These are phyloP conservation scores for Plasmodium relictum DNA, from an alignment of 169 alveolate species.

Conservation along the genomic window DNA sequence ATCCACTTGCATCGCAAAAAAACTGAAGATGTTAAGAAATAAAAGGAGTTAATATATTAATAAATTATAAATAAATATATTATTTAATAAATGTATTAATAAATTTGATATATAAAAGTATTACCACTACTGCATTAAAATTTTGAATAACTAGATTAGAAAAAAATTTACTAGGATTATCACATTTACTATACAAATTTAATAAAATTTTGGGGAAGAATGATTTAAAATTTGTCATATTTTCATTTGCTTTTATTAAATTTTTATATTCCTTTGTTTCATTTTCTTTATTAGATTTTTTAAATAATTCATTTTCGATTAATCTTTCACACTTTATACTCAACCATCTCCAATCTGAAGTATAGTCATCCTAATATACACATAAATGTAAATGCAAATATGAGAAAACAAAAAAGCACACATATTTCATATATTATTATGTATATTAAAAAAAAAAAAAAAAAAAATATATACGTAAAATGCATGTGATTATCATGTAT, in stretches of 20 bases:
- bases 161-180: constrained; percentile 35
- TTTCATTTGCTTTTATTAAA: constrained; percentile 16
- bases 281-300: constrained; percentile 14
- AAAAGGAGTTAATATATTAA: too few species aligned
- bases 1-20: constrained; percentile 90
- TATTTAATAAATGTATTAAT: not conserved
- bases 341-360: constrained; percentile 73
- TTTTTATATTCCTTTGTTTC: constrained; percentile 6
- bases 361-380: constrained; percentile 23
- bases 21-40: constrained; percentile 26
- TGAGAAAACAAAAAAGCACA: not conserved
- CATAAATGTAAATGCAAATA: not conserved
- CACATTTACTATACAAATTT: constrained; percentile 33
- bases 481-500: too few species aligned
- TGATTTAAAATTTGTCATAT: constrained; percentile 26
- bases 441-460: too few species aligned
- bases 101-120: not conserved
- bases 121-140: constrained; percentile 60
- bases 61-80: too few species aligned
- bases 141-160: constrained; percentile 42
- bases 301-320: constrained; percentile 29
- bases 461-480: too few species aligned
- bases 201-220: constrained; percentile 53
- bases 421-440: too few species aligned
- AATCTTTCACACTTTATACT: constrained; percentile 58